Evolutionary conservation across 148 eudicot species (phyloP).

Genomic region (Arbutus unedo): DNA sequence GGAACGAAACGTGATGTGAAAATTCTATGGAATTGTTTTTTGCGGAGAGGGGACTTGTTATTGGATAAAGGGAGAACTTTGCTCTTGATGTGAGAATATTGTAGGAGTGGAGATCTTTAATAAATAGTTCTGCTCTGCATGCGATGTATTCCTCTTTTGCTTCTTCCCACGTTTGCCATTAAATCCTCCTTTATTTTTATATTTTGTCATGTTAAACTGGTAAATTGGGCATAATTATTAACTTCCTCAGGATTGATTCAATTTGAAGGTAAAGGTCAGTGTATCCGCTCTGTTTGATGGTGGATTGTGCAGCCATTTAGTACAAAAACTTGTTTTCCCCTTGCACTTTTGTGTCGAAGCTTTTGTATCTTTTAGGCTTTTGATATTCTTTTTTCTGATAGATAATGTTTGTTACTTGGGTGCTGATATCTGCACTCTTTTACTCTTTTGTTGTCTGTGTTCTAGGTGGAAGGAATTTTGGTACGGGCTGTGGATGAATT

Average conservation of each 20-base stretch:
- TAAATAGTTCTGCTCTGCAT: slow-evolving; percentile 1
- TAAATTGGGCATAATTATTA: not conserved
- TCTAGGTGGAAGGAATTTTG: slow-evolving; percentile 84
- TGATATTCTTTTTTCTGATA: not conserved
- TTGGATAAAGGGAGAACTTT: not conserved
- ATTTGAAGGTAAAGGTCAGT: not conserved
- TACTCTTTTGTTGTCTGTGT: slow-evolving; percentile 10
- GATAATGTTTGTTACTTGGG: not conserved
- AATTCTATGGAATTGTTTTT: not conserved
- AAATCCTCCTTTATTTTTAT: not conserved
- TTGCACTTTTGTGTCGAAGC: not conserved
- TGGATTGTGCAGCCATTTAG: not conserved
- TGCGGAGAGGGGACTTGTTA: not conserved
- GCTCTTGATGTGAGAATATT: not conserved
- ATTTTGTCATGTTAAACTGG: not conserved
- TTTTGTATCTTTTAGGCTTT: slow-evolving; percentile 1
- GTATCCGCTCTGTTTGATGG: not conserved
- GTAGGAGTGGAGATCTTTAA: not conserved
- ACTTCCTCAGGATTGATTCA: not conserved
- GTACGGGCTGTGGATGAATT: slow-evolving; percentile 73
- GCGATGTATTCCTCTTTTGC: not conserved
- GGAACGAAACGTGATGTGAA: not conserved
- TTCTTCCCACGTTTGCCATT: not conserved
- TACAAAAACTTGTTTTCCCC: not conserved
- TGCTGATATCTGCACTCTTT: not conserved